Evolutionary conservation across 768 basidiomycete species (phyloP), one percentile per base, ranked within the genome.

Genomic region (Suillus plorans): DNA sequence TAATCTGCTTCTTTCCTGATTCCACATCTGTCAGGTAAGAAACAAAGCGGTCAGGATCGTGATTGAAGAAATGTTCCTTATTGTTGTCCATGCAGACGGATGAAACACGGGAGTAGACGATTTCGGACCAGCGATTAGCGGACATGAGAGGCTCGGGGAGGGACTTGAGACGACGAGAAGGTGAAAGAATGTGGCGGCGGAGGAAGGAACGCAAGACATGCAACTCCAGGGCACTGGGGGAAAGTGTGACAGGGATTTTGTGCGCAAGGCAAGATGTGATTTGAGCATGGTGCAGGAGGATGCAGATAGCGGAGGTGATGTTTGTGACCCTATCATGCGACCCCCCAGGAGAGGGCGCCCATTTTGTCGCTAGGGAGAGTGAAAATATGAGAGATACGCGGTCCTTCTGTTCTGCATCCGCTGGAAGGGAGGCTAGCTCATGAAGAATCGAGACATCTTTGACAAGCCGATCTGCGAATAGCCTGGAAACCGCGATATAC

Each of bases 131-230:
- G 37, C 82, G 79, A 31, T 84, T 83, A 0, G 84, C 74, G 0
- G 84, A 78, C 90, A 92, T 91, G 67, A 85, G 78, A 0, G 84
- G 80, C 72, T 91, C 90, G 0, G 88, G 84, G 63, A 87, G 73
- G 6, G 69, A 68, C 1, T 77, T 66, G 4, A 77, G 75, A 8
- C 74, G 73, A 28, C 91, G 84, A 2, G 91, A 82, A 12, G 83
- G 85, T 1, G 82, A 80, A 39, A 91, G 81, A 22, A 90, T 70
- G 78, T 85, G 86, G 60, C 83, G 85, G 61, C 86, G 84, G 68
- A 84, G 86, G 70, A 79, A 82, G 1, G 82, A 84, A 20, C 89
- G 86, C 36, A 89, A 80, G 47, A 84, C 67, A 47, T 78, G 76
- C 47, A 76, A 69, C 2, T 78, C 71, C 10, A 80, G 69, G 18